phyloP scores from a whole-genome alignment of 192 early-diverging fungal genomes.

The Coemansia sp. region DNA sequence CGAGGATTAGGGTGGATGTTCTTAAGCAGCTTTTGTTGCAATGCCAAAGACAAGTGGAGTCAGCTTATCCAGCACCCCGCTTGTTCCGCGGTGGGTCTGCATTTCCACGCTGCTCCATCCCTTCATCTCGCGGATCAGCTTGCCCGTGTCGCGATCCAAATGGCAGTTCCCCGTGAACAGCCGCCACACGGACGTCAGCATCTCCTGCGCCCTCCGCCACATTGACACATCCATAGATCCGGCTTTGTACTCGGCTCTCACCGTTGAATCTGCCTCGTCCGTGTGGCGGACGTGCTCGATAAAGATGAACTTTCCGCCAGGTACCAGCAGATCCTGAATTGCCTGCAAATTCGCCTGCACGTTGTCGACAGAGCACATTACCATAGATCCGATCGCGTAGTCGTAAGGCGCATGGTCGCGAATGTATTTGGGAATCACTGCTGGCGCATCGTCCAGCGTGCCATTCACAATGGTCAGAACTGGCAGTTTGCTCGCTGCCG shows the following conservation, averaged over 20 bases:
- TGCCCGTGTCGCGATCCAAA: slow-evolving; percentile 27
- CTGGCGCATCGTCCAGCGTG: slow-evolving; percentile 24
- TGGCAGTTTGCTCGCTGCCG: slow-evolving; percentile 4
- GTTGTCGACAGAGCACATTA: slow-evolving; percentile 35
- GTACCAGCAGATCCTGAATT: slow-evolving; percentile 25
- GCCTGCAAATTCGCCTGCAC: slow-evolving; percentile 25
- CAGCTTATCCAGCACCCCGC: slow-evolving; percentile 8
- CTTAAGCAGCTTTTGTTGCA: slow-evolving; percentile 18
- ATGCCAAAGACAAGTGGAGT: slow-evolving; percentile 34
- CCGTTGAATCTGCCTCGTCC: slow-evolving; percentile 12
- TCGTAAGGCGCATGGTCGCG: slow-evolving; percentile 33
- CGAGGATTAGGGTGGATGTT: background rate
- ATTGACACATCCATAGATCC: slow-evolving; percentile 3
- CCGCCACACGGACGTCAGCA: slow-evolving; percentile 16
- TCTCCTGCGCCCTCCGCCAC: slow-evolving; percentile 24
- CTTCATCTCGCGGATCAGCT: slow-evolving; percentile 11
- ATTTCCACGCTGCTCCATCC: slow-evolving; percentile 29
- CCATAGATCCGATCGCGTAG: slow-evolving; percentile 30
- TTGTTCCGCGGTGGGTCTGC: background rate
- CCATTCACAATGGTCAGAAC: slow-evolving; percentile 41
- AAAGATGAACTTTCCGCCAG: slow-evolving; percentile 40
- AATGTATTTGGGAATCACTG: slow-evolving; percentile 19
- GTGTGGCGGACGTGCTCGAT: slow-evolving; percentile 44
- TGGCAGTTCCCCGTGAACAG: slow-evolving; percentile 30
- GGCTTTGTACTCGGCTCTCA: slow-evolving; percentile 2